phyloP scores from a whole-genome alignment of 768 basidiomycete genomes.

The Cyathus striatus region DNA sequence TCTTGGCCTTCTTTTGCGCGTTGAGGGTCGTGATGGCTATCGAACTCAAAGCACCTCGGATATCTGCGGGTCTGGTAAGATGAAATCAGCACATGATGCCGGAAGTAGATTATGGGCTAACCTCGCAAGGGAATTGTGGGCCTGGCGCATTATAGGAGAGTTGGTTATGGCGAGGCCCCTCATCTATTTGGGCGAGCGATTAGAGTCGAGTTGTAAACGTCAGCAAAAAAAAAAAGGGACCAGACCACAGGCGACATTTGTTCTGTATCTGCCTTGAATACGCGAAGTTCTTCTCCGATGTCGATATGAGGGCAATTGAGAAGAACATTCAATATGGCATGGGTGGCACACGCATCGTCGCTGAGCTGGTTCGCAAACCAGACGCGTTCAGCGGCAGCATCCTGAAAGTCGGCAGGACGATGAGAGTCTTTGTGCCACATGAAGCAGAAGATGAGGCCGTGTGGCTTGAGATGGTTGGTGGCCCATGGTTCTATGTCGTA shows the following conservation, averaged over 20 bases:
- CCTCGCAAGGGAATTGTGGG: conserved; percentile 60
- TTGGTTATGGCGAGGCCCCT: conserved; percentile 59
- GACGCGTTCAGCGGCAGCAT: conserved; percentile 49
- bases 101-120: conserved; percentile 13
- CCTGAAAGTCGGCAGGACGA: conserved; percentile 39
- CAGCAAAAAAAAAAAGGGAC: conserved; percentile 7
- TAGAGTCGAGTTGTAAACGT: not conserved
- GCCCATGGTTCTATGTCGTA: conserved; percentile 64
- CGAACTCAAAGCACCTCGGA: conserved; percentile 46
- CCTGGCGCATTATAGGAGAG: conserved; percentile 44
- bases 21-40: conserved; percentile 41
- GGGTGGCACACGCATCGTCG: conserved; percentile 61
- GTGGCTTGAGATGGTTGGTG: conserved; percentile 51
- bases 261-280: conserved; percentile 45
- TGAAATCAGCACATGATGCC: conserved; percentile 4
- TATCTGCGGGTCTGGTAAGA: conserved; percentile 44
- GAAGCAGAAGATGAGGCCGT: conserved; percentile 62
- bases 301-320: conserved; percentile 51
- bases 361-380: conserved; percentile 71
- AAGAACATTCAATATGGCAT: conserved; percentile 55
- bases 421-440: conserved; percentile 48
- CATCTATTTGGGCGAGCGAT: conserved; percentile 35
- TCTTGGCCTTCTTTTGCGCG: conserved; percentile 33
- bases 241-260: conserved; percentile 55
- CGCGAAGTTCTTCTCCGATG: conserved; percentile 36